Base-by-base conservation (phyloP, 108 stramenopile genomes). In the Discostella stelligeroides region DNA sequence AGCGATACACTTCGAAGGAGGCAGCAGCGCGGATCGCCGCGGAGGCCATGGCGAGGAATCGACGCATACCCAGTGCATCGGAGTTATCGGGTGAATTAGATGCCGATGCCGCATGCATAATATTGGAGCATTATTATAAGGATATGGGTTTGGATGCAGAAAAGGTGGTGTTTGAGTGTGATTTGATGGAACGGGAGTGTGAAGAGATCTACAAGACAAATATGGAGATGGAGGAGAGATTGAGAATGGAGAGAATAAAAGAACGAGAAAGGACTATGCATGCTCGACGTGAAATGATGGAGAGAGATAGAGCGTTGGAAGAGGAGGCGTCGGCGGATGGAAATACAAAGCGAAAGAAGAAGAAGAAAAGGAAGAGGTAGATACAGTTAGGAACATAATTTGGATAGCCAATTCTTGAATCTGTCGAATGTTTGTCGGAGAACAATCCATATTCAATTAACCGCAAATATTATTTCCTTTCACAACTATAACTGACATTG, bases 1-100 rank as follows among this genome's bases (percentile, higher is more conserved):
- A 94, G 64, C 83, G 92, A 29, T 94, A 94, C 48, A 94, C 88
- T 10, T 78, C 79, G 34, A 91, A 90, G 60, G 89, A 87, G 73
- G 92, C 92, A 10, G 85, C 84, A 12, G 80, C 88, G 37, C 58
- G 85, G 14, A 79, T 85, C 6, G 73, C 55, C 14, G 62, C 68
- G 14, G 74, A 84, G 53, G 51, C 60, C 48, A 82, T 84, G 25
- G 60, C 64, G 20, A 53, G 73, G 21, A 70, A 73, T 56, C 5
- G 24, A 7, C 42, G 55, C n/a, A 62, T 58, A 17, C 61, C 72
- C 25, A 41, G 21, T 53, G 45, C 42, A 0, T 38, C 55, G 7
- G 72, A 79, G 0, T 76, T 88, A 49, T 71, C 79, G 20, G 82
- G 80, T 17, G 41, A 61, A 11, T 65, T 94, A 58, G 92, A 94